Evolutionary conservation across 805 yeast species (phyloP).

Genomic region (Wickerhamiella shivajii): DNA sequence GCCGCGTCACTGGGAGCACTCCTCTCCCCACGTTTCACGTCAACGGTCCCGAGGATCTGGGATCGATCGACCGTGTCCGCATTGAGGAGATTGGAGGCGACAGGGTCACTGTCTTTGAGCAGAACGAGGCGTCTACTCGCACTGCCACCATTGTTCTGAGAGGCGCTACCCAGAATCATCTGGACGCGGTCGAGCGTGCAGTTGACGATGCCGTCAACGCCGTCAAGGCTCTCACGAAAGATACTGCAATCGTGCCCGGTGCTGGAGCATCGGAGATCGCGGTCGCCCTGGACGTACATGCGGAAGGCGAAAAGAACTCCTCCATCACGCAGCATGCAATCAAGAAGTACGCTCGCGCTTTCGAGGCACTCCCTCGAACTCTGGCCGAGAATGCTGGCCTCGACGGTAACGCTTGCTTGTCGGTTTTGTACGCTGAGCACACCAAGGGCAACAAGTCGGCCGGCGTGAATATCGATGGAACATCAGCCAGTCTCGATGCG

Average conservation of each 20-base stretch:
- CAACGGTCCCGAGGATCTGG: constrained; percentile 90
- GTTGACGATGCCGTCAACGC: constrained; percentile 94
- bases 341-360: constrained; percentile 84
- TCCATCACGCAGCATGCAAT: constrained; percentile 88
- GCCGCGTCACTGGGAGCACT: constrained; percentile 95
- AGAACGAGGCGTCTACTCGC: constrained; percentile 45
- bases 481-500: constrained; percentile 46
- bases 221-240: constrained; percentile 76
- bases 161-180: constrained; percentile 88
- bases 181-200: constrained; percentile 94
- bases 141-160: constrained; percentile 88
- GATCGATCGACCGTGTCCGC: constrained; percentile 73
- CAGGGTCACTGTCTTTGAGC: constrained; percentile 87
- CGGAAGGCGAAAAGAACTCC: constrained; percentile 85
- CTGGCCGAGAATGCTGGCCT: constrained; percentile 90
- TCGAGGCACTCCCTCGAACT: constrained; percentile 85
- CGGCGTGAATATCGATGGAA: constrained; percentile 74
- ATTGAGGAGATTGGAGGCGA: constrained; percentile 95
- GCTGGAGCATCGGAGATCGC: constrained; percentile 95
- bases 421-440: constrained; percentile 81
- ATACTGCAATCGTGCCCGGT: constrained; percentile 72
- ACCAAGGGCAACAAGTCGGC: constrained; percentile 31
- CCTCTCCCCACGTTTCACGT: constrained; percentile 91
- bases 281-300: constrained; percentile 61
- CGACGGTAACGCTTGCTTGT: constrained; percentile 78